phyloP scores from a whole-genome alignment of 495 filamentous ascomycete species.

The Hyaloscypha bicolor region DNA sequence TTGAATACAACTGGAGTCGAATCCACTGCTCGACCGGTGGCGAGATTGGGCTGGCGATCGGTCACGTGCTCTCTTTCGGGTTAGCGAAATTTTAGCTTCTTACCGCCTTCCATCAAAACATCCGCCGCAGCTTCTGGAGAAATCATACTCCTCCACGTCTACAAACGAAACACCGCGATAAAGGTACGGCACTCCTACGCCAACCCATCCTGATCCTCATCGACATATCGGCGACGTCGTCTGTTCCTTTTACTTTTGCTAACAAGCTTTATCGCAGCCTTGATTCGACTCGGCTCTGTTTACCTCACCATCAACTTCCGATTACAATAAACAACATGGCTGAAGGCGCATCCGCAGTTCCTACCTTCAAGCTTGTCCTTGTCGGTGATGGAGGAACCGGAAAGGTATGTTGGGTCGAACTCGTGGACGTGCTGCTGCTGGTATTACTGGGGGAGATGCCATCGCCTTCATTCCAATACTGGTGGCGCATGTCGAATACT shows the following conservation, averaged over 20 bases:
- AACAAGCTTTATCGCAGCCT: slow-evolving; percentile 31
- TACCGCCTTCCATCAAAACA: slow-evolving; percentile 22
- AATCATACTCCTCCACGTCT: slow-evolving; percentile 32
- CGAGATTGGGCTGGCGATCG: too few relatives aligned
- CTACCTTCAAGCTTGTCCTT: slow-evolving; percentile 99
- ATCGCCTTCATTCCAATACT: slow-evolving; percentile 10
- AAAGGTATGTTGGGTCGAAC: slow-evolving; percentile 69
- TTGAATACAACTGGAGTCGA: background rate
- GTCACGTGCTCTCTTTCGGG: background rate
- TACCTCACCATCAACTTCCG: slow-evolving; percentile 38
- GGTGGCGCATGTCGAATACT: slow-evolving; percentile 21
- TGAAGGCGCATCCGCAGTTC: slow-evolving; percentile 42
- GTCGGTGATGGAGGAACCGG: slow-evolving; percentile 99
- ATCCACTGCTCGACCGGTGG: background rate
- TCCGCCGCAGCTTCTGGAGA: slow-evolving; percentile 19
- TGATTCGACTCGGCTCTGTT: slow-evolving; percentile 35
- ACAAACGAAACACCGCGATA: slow-evolving; percentile 19
- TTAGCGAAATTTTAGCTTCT: slow-evolving; percentile 22
- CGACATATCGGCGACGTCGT: background rate
- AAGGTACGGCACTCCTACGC: slow-evolving; percentile 9
- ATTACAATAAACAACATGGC: slow-evolving; percentile 60
- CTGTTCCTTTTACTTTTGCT: slow-evolving; percentile 17
- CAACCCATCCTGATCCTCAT: background rate
- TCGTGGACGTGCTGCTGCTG: slow-evolving; percentile 8
- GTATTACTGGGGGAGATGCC: background rate